phyloP scores from a whole-genome alignment of 73 alveolate genomes.

The Tetrahymena elliotti region DNA sequence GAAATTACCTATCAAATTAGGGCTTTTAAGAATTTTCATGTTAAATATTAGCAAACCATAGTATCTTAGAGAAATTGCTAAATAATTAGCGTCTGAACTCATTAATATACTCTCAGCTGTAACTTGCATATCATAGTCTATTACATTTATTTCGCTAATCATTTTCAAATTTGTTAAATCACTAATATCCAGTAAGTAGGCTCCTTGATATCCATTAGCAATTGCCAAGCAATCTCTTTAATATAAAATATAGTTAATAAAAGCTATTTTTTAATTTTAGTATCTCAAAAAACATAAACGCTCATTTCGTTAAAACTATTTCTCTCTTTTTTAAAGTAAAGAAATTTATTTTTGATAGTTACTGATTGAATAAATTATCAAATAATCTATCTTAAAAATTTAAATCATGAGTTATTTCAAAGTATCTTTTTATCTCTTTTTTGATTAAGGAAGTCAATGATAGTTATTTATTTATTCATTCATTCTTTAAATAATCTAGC shows the following conservation, averaged over 20 bases:
- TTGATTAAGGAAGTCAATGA: too few relatives aligned
- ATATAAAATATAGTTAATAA: neutral
- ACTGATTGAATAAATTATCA: too few relatives aligned
- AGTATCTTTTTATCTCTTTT: too few relatives aligned
- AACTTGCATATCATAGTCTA: neutral
- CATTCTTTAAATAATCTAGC: too few relatives aligned
- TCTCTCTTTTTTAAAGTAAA: too few relatives aligned
- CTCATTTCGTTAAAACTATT: too few relatives aligned
- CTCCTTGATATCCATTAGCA: neutral
- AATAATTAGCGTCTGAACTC: neutral
- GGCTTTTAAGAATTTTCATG: neutral
- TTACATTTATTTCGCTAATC: neutral
- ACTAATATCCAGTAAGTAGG: neutral
- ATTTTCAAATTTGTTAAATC: neutral
- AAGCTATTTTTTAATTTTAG: too few relatives aligned
- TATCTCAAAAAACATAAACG: too few relatives aligned
- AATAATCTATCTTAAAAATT: too few relatives aligned
- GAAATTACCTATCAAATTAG: neutral
- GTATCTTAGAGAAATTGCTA: neutral
- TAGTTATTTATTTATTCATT: too few relatives aligned
- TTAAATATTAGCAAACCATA: neutral
- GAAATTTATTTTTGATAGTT: too few relatives aligned
- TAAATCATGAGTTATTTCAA: too few relatives aligned
- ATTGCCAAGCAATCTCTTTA: neutral
- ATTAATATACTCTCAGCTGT: neutral